Evolutionary conservation across 768 basidiomycete genomes (phyloP).

Genomic region (Mycena kentingensis): DNA sequence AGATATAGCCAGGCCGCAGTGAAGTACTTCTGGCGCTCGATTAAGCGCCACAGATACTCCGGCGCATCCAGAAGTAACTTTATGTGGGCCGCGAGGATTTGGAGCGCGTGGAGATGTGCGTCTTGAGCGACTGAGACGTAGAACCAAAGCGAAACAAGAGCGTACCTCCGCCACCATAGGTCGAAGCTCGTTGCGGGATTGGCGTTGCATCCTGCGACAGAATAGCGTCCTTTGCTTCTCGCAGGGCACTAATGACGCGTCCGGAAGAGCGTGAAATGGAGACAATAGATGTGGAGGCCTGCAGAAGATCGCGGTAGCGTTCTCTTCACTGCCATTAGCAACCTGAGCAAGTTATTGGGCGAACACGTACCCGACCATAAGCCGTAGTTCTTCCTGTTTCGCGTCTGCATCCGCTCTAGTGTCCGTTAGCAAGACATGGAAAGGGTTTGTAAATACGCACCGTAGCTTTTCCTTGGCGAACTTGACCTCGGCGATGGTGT

Average conservation of each 20-base stretch:
- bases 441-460: slow-evolving; percentile 38
- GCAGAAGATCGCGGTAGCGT: slow-evolving; percentile 84
- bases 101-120: slow-evolving; percentile 65
- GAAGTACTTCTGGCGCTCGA: slow-evolving; percentile 78
- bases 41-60: slow-evolving; percentile 86
- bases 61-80: slow-evolving; percentile 92
- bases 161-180: slow-evolving; percentile 46
- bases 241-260: slow-evolving; percentile 61
- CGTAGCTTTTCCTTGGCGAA: slow-evolving; percentile 66
- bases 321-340: slow-evolving; percentile 63
- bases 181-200: slow-evolving; percentile 42
- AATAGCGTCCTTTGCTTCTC: slow-evolving; percentile 61
- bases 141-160: slow-evolving; percentile 3
- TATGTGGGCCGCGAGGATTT: slow-evolving; percentile 82
- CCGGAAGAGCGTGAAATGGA: slow-evolving; percentile 70
- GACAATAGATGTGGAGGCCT: slow-evolving; percentile 85
- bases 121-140: slow-evolving; percentile 43
- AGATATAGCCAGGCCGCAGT: slow-evolving; percentile 88
- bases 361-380: slow-evolving; percentile 87
- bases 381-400: slow-evolving; percentile 83
- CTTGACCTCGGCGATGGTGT: slow-evolving; percentile 73
- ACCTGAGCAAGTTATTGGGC: slow-evolving; percentile 9
- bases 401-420: slow-evolving; percentile 77
- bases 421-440: slow-evolving; percentile 2
- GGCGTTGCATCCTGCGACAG: slow-evolving; percentile 47